A percentile compares a stretch with the other conserved stretches of the same genome.
These are phyloP conservation scores for Diaporthe batatas DNA, from an alignment of 2,329 filamentous ascomycete species.

Conservation along the genomic window DNA sequence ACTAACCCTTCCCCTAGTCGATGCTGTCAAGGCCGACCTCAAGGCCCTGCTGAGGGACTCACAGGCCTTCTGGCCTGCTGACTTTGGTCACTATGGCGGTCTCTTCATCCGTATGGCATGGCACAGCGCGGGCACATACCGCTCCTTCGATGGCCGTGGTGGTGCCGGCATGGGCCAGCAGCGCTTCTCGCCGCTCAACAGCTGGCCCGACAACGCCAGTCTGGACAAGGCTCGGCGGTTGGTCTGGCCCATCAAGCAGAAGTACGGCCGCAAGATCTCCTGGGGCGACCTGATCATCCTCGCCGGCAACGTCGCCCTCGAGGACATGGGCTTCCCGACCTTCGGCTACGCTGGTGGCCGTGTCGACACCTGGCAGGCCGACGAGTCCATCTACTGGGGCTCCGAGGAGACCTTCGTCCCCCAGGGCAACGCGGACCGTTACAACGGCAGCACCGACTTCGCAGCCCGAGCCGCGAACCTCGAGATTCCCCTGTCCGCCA, in stretches of 20 bases:
- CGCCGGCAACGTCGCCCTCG: constrained; percentile 79
- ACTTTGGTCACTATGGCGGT: constrained; percentile 85
- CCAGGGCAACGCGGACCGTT: constrained; percentile 61
- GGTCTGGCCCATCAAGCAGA: constrained; percentile 83
- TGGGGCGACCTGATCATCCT: constrained; percentile 80
- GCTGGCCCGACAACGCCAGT: constrained; percentile 81
- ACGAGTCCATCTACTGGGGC: constrained; percentile 82
- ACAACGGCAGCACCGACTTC: constrained; percentile 60
- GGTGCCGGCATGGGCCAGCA: constrained; percentile 76
- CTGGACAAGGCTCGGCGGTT: constrained; percentile 83
- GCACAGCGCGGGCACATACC: constrained; percentile 85
- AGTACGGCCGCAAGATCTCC: constrained; percentile 83
- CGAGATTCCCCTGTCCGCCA: constrained; percentile 74
- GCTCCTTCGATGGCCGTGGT: constrained; percentile 79
- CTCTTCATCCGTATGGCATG: constrained; percentile 86
- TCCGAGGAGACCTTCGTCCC: constrained; percentile 78
- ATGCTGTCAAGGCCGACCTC: constrained; percentile 80
- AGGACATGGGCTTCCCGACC: constrained; percentile 78
- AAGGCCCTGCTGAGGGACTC: constrained; percentile 79
- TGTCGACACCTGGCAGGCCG: constrained; percentile 77
- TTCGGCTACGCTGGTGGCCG: constrained; percentile 79
- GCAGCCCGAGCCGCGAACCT: constrained; percentile 68
- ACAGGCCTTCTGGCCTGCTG: constrained; percentile 85
- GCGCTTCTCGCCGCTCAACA: constrained; percentile 79
- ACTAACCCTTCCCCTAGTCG: constrained; percentile 50